phyloP scores from a whole-genome alignment of 768 basidiomycete genomes.

The Hericium coralloides region DNA sequence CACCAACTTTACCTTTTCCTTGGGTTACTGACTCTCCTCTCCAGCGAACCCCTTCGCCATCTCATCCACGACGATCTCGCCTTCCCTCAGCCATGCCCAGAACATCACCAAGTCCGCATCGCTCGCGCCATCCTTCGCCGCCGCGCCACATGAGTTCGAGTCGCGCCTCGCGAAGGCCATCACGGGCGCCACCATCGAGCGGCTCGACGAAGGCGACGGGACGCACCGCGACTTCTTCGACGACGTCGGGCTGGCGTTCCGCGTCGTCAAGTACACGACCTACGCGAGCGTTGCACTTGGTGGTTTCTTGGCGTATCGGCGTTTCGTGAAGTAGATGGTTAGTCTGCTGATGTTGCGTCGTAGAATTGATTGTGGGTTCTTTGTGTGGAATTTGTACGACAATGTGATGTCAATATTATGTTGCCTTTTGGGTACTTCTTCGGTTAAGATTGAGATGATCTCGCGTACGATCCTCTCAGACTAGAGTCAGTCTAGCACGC shows the following conservation, averaged over 20 bases:
- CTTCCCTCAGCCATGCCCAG: not conserved
- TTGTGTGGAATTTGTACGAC: too few species aligned
- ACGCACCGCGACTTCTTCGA: slow-evolving; percentile 1
- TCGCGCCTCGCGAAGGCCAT: not conserved
- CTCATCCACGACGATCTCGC: not conserved
- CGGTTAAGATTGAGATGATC: too few species aligned
- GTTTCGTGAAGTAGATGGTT: not conserved
- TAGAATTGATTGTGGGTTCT: not conserved
- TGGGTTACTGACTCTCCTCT: not conserved
- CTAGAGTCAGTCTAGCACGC: too few species aligned
- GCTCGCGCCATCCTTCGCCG: not conserved
- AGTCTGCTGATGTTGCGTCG: not conserved
- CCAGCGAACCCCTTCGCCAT: not conserved
- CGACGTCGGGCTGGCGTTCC: not conserved
- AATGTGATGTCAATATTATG: not conserved
- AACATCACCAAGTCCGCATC: not conserved
- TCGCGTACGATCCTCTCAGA: too few species aligned
- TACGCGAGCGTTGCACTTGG: not conserved
- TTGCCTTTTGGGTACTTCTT: too few species aligned
- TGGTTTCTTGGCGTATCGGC: not conserved
- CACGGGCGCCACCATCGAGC: not conserved
- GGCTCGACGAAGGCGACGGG: not conserved
- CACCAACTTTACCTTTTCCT: not conserved
- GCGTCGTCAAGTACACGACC: not conserved
- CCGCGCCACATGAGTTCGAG: not conserved